These are phyloP conservation scores for Leccinum aurantiacum DNA, from an alignment of 768 basidiomycete species.

Conservation along the genomic window DNA sequence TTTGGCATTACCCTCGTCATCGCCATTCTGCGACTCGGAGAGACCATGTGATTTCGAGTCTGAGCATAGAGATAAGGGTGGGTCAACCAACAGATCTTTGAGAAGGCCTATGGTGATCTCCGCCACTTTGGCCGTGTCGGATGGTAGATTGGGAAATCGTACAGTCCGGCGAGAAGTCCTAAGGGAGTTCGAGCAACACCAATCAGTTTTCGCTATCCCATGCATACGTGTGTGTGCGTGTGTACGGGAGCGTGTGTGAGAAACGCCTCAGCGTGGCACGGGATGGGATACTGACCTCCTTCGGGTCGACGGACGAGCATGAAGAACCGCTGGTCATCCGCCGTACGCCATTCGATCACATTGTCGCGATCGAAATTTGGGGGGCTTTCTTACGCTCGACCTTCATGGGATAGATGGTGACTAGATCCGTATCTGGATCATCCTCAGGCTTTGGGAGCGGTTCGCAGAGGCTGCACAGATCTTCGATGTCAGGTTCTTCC, in stretches of 20 bases:
- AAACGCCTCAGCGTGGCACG: neutral
- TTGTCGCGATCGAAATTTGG: constrained; percentile 66
- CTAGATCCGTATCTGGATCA: constrained; percentile 29
- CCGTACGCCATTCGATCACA: constrained; percentile 74
- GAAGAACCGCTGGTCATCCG: constrained; percentile 53
- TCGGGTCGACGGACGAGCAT: constrained; percentile 81
- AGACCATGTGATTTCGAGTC: constrained; percentile 5
- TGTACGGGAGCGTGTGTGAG: neutral
- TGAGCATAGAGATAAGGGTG: constrained; percentile 22
- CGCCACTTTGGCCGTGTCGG: constrained; percentile 34
- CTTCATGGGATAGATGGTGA: constrained; percentile 88
- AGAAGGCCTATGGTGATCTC: constrained; percentile 39
- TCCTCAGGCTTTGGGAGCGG: constrained; percentile 47
- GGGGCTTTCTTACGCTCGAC: constrained; percentile 71
- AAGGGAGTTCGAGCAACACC: neutral
- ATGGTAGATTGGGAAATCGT: constrained; percentile 74
- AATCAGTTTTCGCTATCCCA: constrained; percentile 4
- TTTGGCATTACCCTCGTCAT: neutral
- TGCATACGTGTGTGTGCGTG: neutral
- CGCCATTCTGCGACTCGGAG: neutral
- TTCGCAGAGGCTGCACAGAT: constrained; percentile 68
- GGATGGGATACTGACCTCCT: constrained; percentile 52
- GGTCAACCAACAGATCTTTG: constrained; percentile 39
- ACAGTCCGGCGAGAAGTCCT: constrained; percentile 90
- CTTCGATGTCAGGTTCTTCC: constrained; percentile 66